Evolutionary conservation across 179 eudicot species (phyloP), one percentile per base, ranked within the genome.

Genomic region (Beta lomatogona): DNA sequence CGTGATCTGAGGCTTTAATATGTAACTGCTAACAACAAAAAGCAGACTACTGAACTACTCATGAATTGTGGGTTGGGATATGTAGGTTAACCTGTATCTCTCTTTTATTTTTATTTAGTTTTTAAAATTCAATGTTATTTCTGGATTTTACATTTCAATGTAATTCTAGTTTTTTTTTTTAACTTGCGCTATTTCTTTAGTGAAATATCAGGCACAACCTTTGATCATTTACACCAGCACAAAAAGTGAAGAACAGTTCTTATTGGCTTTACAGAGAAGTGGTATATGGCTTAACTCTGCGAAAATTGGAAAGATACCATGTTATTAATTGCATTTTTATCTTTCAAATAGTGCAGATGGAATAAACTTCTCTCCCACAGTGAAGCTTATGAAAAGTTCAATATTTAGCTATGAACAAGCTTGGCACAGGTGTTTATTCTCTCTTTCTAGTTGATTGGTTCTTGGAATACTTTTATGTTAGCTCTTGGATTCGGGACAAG

Each of bases 341-440:
- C n/a, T 44, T 50, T 81, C 60, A 83, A 80, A 82, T 79, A 66
- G 60, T 88, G 80, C 91, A 97, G 99, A 91, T 83, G 97, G 91
- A 59, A 78, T 87, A 80, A 82, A 76, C 86, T 91, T 86, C 80
- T 84, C 86, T 77, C 85, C 92, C 46, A 82, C 91, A 9, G 93
- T 94, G 83, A 94, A 97, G 87, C 95, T 94, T 77, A 86, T 97
- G 89, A 97, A 97, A 83, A 97, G 99, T 85, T 90, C 97, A 68
- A 83, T 91, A 80, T 97, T 94, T 86, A 91, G 94, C 86, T 91
- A 92, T 79, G 98, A 97, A 87, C 98, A 94, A 92, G 99, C 99
- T 85, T 97, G 99, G 99, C 97, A 97, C 88, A 97, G 97, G 99
- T 96, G 79, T 50, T 45, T 76, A 41, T 75, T 36, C 45, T 75